phyloP scores from a whole-genome alignment of 1,139 yeast genomes.

The Saccharomyces hybrid region DNA sequence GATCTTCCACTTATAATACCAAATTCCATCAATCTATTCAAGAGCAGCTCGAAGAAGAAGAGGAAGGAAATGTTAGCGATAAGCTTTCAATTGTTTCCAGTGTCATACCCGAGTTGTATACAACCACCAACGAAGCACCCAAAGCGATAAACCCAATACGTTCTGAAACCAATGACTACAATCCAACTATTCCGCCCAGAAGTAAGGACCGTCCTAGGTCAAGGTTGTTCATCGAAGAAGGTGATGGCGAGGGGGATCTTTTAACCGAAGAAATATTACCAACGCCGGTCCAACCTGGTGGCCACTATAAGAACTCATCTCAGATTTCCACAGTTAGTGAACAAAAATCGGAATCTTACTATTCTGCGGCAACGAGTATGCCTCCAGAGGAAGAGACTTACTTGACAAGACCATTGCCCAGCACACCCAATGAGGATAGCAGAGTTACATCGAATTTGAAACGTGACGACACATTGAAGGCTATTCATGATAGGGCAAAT shows the following conservation, averaged over 20 bases:
- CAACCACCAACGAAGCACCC: conserved; percentile 14
- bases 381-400: conserved; percentile 11
- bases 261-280: background rate
- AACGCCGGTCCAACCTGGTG: background rate
- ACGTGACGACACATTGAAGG: background rate
- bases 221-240: conserved; percentile 20
- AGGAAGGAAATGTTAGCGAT: conserved; percentile 11
- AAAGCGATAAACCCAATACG: conserved; percentile 15
- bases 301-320: background rate
- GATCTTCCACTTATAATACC: conserved; percentile 19
- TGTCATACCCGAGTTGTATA: conserved; percentile 16
- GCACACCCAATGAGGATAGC: conserved; percentile 10
- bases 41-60: conserved; percentile 2
- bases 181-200: conserved; percentile 30
- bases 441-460: conserved; percentile 4
- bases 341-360: conserved; percentile 17
- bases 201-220: conserved; percentile 29
- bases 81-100: conserved; percentile 23
- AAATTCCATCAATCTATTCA: conserved; percentile 1
- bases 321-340: conserved; percentile 12
- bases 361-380: conserved; percentile 15
- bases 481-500: background rate
- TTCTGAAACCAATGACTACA: conserved; percentile 19
- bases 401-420: conserved; percentile 17
- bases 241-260: conserved; percentile 6